A percentile compares a stretch with the other conserved stretches of the same genome.
Conservation (phyloP, 2,329 filamentous ascomycete species). For the Uncinocarpus reesii region DNA sequence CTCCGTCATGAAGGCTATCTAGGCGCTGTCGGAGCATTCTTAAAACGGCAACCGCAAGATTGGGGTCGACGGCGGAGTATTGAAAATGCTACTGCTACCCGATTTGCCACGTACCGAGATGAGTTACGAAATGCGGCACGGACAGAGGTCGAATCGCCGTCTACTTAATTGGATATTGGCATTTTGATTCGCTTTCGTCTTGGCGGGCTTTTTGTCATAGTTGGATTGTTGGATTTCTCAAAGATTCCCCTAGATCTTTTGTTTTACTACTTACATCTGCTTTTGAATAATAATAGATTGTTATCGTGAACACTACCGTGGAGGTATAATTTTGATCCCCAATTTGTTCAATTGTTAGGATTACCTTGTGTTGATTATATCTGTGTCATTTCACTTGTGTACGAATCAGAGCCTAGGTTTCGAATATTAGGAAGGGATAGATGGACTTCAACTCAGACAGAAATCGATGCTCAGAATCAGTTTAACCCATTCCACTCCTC, state of each 20-base stretch:
- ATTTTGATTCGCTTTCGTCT: not conserved
- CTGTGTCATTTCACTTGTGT: too few species aligned
- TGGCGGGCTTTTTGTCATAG: not conserved
- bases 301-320: too few species aligned
- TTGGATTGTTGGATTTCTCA: not conserved
- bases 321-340: too few species aligned
- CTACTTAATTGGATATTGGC: not conserved
- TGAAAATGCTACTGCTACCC: slow-evolving; percentile 40
- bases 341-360: too few species aligned
- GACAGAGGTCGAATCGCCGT: not conserved
- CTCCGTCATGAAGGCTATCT: slow-evolving; percentile 91
- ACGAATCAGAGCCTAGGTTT: too few species aligned
- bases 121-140: slow-evolving; percentile 3
- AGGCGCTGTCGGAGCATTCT: slow-evolving; percentile 83
- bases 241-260: slow-evolving; percentile 9
- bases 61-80: slow-evolving; percentile 80
- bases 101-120: slow-evolving; percentile 19
- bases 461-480: too few species aligned
- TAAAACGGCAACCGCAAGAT: slow-evolving; percentile 80
- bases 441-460: too few species aligned
- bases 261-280: not conserved
- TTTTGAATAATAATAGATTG: not conserved
- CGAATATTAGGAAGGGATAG: too few species aligned
- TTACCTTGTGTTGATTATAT: too few species aligned
- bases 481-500: too few species aligned